phyloP scores from a whole-genome alignment of 169 alveolate species.

The Plasmodium relictum region DNA sequence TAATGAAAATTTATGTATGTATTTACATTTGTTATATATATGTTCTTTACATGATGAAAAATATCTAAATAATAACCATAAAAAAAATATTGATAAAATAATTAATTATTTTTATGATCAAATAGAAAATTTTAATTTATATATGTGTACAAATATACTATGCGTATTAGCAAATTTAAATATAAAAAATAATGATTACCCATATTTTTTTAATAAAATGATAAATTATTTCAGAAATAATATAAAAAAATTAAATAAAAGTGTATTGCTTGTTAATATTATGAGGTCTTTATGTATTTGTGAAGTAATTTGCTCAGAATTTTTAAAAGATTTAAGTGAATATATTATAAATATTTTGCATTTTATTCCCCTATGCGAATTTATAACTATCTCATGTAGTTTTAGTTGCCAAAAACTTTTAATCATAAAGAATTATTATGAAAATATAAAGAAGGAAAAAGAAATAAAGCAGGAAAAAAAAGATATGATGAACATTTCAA shows the following conservation, averaged over 20 bases:
- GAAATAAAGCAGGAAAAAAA: background rate
- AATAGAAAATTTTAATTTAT: slow-evolving; percentile 38
- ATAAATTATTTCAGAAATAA: slow-evolving; percentile 44
- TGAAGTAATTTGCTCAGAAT: slow-evolving; percentile 28
- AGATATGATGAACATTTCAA: background rate
- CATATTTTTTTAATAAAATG: slow-evolving; percentile 60
- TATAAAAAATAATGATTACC: slow-evolving; percentile 52
- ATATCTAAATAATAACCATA: slow-evolving; percentile 15
- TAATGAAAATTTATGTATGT: slow-evolving; percentile 64
- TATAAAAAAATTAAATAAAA: slow-evolving; percentile 43
- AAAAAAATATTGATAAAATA: slow-evolving; percentile 34
- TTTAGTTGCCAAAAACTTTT: slow-evolving; percentile 59
- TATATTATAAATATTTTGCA: slow-evolving; percentile 53
- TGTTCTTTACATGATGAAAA: slow-evolving; percentile 24
- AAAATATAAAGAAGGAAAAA: slow-evolving; percentile 8
- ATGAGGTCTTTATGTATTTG: slow-evolving; percentile 53
- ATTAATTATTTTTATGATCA: slow-evolving; percentile 31
- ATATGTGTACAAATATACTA: slow-evolving; percentile 39
- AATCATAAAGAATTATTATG: slow-evolving; percentile 19
- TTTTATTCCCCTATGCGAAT: slow-evolving; percentile 32
- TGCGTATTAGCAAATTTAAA: slow-evolving; percentile 58
- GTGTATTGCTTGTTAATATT: slow-evolving; percentile 45
- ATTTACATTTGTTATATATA: slow-evolving; percentile 47
- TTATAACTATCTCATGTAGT: slow-evolving; percentile 66
- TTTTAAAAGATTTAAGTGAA: slow-evolving; percentile 59